Evolutionary conservation across 805 yeast genomes (phyloP), one percentile per base, ranked within the genome.

Genomic region (Candida ovalis): DNA sequence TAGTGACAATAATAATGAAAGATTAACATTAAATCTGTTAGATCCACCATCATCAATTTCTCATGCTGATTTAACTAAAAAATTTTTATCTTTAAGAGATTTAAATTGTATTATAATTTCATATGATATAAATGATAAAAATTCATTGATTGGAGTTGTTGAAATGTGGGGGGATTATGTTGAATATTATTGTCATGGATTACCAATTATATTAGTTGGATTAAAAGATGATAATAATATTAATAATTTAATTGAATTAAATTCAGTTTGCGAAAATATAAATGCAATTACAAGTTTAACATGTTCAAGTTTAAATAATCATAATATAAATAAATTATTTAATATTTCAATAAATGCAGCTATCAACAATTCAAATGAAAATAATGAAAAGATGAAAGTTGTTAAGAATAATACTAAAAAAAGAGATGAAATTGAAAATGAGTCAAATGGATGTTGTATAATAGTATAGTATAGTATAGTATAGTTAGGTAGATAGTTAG

Each of bases 111-210:
- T 86, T 19, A 64, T 88, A 50, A 70, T 87, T 9, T 86, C 95
- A 55, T 88, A 84, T 61, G 69, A 88, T 2, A 74, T 86, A 25
- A 84, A 82, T 56, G 75, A 71, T 53, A 63, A 72, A 18, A 71
- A 73, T 15, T 78, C 88, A 24, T 71, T 88, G 49, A 81, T 78
- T 49, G 86, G 83, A 58, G 83, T 85, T 13, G 72, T 70, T 51
- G 90, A 86, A 52, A 75, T 74, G 50, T 88, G 96, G 96, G 74
- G 76, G 43, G 94, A 94, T 0, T 96, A 88, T 61, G 84, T 86
- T 1, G 71, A 71, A 49, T 90, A 84, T 64, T 86, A 84, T 61
- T 86, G 95, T 62, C 87, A 89, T 2, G 84, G 80, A 1, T 73
- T 80, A 3, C 95, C 96, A 0, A 74, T 82, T 13, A 63, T 87